Base-by-base conservation (phyloP, 495 filamentous ascomycete genomes). In the Tetracladium setigerum region DNA sequence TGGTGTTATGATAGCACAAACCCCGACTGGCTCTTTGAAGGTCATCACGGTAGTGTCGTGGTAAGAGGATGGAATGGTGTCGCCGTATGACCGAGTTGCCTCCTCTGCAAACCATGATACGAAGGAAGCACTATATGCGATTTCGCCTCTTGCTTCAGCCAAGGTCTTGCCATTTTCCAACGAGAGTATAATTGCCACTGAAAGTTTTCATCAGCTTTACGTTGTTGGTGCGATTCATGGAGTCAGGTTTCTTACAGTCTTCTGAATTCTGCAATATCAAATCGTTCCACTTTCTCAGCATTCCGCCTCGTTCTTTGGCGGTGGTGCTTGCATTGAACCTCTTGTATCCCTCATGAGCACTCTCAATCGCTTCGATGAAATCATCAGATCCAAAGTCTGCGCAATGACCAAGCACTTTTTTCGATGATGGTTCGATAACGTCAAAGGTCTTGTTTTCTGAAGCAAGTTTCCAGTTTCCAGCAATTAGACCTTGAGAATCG, bases 231-330 rank as follows among this genome's bases (percentile, higher is more conserved):
- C 5, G 4, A 18, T 15, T 11, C 9, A 41, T 6, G 9, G 4
- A 19, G 18, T 19, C 9, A 33, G 18, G 4, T 18, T 16, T 14
- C 30, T 30, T 46, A 46, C 30, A 14, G 24, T 44, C 48, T 22
- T 46, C 22, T 1, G 18, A 8, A n/a, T 44, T 36, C 33, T 41
- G 31, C 14, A 24, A 12, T 10, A 95, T 80, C 41, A 95, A 68
- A 39, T 92, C 77, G 64, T 88, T 89, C 91, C 89, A 95, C 57
- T 79, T 83, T 39, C 86, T 78, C 38, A 96, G 75, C 66, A 94
- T 76, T 57, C 75, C 77, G 32, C 86, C 76, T 46, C 87, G 80
- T 66, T 92, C 80, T 38, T 87, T 84, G 45, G 77, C 83, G 1
- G 88, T 82, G 30, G 74, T 64, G 6, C 30, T 39, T 16, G 10